A percentile compares a stretch with the other conserved stretches of the same genome.
These are phyloP conservation scores for Austroboletus eburneus DNA, from an alignment of 768 basidiomycete species.

Conservation along the genomic window DNA sequence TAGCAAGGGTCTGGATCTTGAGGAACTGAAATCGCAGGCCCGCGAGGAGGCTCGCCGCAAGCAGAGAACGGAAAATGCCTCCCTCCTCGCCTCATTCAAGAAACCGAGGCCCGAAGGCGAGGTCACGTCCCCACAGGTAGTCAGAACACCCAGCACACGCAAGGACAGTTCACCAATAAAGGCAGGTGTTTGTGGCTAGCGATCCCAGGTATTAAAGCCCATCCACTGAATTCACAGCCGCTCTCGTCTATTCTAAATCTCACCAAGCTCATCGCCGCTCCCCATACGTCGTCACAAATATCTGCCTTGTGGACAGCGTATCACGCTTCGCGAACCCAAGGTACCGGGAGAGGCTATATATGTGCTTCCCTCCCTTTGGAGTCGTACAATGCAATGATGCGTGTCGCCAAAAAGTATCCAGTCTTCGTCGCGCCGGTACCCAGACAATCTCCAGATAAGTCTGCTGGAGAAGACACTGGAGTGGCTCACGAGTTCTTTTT, in stretches of 20 bases:
- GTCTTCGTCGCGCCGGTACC: slow-evolving; percentile 81
- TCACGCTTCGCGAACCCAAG: slow-evolving; percentile 74
- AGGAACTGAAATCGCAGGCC: slow-evolving; percentile 30
- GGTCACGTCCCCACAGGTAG: not conserved
- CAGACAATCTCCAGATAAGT: slow-evolving; percentile 35
- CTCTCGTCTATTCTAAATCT: slow-evolving; percentile 80
- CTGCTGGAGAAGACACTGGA: slow-evolving; percentile 30
- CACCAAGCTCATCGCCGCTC: slow-evolving; percentile 55
- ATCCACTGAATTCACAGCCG: slow-evolving; percentile 48
- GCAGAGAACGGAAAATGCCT: slow-evolving; percentile 21
- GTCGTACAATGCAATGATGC: slow-evolving; percentile 68
- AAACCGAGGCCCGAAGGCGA: no score
- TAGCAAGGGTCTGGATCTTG: slow-evolving; percentile 44
- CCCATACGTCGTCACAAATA: slow-evolving; percentile 72
- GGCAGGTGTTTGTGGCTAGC: slow-evolving; percentile 43
- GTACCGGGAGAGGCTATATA: slow-evolving; percentile 80
- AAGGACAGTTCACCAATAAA: slow-evolving; percentile 69
- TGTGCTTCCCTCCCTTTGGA: slow-evolving; percentile 77
- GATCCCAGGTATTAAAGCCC: no score
- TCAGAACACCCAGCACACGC: slow-evolving; percentile 28
- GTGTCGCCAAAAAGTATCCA: slow-evolving; percentile 61
- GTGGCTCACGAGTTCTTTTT: slow-evolving; percentile 75
- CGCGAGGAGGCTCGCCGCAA: slow-evolving; percentile 31
- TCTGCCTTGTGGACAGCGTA: slow-evolving; percentile 86
- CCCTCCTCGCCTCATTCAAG: slow-evolving; percentile 12